These are phyloP conservation scores for Mucuna pruriens DNA, from an alignment of 306 rosid species.

Conservation along the genomic window DNA sequence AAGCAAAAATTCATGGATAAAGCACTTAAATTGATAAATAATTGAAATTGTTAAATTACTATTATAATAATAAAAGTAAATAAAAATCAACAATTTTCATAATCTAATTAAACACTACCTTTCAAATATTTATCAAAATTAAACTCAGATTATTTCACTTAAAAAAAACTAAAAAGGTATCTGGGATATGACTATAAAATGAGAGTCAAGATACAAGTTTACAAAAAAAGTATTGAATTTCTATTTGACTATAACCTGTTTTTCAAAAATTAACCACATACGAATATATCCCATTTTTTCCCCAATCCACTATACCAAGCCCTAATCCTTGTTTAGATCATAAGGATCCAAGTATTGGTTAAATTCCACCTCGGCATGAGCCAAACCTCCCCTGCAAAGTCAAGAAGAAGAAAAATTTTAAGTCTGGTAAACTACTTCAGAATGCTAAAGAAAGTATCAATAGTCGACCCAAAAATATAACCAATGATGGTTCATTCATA, in stretches of 20 bases:
- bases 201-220: conserved; percentile 13
- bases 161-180: background rate
- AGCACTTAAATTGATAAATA: background rate
- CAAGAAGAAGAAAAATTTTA: background rate
- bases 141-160: background rate
- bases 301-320: conserved; percentile 23
- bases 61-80: background rate
- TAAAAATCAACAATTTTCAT: background rate
- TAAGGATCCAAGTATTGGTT: conserved; percentile 32
- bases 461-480: background rate
- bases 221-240: conserved; percentile 30
- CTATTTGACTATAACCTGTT: conserved; percentile 37
- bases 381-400: conserved; percentile 30
- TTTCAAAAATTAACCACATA: conserved; percentile 21
- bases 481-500: background rate
- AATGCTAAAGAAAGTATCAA: background rate
- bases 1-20: background rate
- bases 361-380: conserved; percentile 28
- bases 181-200: conserved; percentile 15
- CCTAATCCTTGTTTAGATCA: conserved; percentile 16
- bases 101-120: background rate
- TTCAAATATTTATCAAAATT: background rate
- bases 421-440: background rate
- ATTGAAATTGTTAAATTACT: background rate
- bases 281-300: conserved; percentile 29